Evolutionary conservation across 2,329 filamentous ascomycete species (phyloP).

Genomic region (Onygenales sp.): DNA sequence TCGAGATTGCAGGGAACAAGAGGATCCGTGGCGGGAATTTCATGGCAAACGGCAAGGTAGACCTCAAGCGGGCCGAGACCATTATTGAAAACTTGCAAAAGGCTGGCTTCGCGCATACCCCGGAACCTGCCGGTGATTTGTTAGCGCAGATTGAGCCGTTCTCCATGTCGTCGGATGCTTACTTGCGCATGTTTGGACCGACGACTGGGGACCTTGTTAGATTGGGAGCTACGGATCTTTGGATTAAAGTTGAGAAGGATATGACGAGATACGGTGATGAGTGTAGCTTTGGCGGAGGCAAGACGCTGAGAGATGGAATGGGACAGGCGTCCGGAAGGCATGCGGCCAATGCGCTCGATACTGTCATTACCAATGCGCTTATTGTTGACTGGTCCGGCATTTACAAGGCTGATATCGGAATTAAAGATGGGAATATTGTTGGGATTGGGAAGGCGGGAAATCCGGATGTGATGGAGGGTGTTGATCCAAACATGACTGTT

Average conservation of each 20-base stretch:
- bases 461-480: conserved; percentile 91
- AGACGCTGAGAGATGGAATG: conserved; percentile 91
- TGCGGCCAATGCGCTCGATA: conserved; percentile 65
- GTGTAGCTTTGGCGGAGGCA: conserved; percentile 90
- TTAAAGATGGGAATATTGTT: conserved; percentile 77
- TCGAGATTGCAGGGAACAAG: conserved; percentile 74
- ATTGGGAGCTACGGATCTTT: conserved; percentile 75
- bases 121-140: conserved; percentile 52
- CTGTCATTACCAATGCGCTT: conserved; percentile 81
- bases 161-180: conserved; percentile 67
- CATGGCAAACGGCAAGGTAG: conserved; percentile 64
- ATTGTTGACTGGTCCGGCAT: conserved; percentile 88
- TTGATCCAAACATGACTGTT: conserved; percentile 67
- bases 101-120: conserved; percentile 68
- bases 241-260: conserved; percentile 84
- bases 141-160: conserved; percentile 49
- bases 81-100: conserved; percentile 59
- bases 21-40: conserved; percentile 78
- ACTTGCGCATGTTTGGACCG: conserved; percentile 84
- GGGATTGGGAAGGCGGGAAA: conserved; percentile 93
- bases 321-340: conserved; percentile 73
- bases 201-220: conserved; percentile 80
- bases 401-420: conserved; percentile 92
- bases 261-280: conserved; percentile 81
- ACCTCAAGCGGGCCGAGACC: conserved; percentile 51